Conservation (phyloP, 2,329 filamentous ascomycete species). For the Orbilia quercus region DNA sequence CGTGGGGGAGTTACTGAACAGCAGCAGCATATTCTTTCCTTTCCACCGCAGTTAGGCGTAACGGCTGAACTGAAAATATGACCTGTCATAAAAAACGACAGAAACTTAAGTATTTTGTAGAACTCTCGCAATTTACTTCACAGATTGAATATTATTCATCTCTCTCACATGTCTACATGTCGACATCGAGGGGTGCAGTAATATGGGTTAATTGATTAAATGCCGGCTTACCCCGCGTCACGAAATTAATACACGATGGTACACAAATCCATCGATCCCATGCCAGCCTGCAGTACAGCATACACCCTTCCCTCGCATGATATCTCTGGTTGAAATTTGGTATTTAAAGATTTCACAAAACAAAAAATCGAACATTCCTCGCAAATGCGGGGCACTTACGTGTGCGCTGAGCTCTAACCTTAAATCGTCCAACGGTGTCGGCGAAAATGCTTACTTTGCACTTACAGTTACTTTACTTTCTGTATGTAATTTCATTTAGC, state of each 20-base stretch:
- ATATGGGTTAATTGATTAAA: background rate
- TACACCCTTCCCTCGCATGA: too few relatives aligned
- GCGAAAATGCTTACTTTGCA: too few relatives aligned
- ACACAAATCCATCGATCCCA: too few relatives aligned
- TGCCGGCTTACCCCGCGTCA: conserved; percentile 38
- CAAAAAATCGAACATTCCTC: conserved; percentile 1
- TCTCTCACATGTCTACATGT: background rate
- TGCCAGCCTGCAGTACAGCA: too few relatives aligned
- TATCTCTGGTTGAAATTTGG: background rate
- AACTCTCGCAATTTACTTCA: too few relatives aligned
- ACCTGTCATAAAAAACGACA: conserved; percentile 37
- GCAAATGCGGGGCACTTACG: conserved; percentile 17
- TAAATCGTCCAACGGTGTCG: too few relatives aligned
- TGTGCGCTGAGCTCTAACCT: conserved; percentile 1
- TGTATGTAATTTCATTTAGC: too few relatives aligned
- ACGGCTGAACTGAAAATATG: conserved; percentile 36
- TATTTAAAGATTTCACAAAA: background rate
- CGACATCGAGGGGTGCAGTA: background rate
- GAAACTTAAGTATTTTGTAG: too few relatives aligned
- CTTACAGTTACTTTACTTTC: too few relatives aligned
- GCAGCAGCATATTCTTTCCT: background rate
- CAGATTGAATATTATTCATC: too few relatives aligned
- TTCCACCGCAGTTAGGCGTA: background rate
- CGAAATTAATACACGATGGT: background rate
- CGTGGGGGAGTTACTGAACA: conserved; percentile 11